Conservation (phyloP, 108 stramenopile species). For the Pseudonitzschia pungens region DNA sequence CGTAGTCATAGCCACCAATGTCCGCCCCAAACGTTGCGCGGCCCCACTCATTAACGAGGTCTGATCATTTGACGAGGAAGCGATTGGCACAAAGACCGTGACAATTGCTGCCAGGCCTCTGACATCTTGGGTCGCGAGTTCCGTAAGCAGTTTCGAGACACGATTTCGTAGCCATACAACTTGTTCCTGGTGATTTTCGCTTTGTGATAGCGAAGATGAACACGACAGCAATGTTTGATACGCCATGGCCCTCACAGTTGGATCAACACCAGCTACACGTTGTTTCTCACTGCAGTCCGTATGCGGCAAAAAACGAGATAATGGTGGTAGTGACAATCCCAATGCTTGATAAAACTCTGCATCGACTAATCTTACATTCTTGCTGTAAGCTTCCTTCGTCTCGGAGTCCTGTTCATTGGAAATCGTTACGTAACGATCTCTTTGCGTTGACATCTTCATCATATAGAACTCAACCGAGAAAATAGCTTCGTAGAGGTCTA, state of each 20-base stretch:
- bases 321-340: constrained; percentile 15
- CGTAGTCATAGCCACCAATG: constrained; percentile 32
- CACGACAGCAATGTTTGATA: constrained; percentile 48
- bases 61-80: constrained; percentile 36
- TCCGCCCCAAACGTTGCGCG: constrained; percentile 58
- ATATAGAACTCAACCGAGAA: constrained; percentile 53
- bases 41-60: constrained; percentile 33
- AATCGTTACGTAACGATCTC: background rate
- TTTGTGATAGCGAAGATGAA: background rate
- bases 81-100: constrained; percentile 69
- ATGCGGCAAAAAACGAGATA: background rate
- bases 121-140: constrained; percentile 58
- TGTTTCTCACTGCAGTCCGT: background rate
- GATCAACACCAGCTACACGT: background rate
- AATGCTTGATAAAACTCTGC: background rate
- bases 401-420: no score
- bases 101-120: constrained; percentile 44
- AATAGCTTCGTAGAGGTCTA: constrained; percentile 68
- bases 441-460: background rate
- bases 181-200: constrained; percentile 28
- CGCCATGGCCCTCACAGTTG: constrained; percentile 31
- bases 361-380: background rate
- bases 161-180: constrained; percentile 56
- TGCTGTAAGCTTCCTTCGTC: background rate
- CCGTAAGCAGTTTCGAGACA: constrained; percentile 52